Evolutionary conservation across 2,329 filamentous ascomycete species (phyloP).

Genomic region (Apiospora saccharicola): DNA sequence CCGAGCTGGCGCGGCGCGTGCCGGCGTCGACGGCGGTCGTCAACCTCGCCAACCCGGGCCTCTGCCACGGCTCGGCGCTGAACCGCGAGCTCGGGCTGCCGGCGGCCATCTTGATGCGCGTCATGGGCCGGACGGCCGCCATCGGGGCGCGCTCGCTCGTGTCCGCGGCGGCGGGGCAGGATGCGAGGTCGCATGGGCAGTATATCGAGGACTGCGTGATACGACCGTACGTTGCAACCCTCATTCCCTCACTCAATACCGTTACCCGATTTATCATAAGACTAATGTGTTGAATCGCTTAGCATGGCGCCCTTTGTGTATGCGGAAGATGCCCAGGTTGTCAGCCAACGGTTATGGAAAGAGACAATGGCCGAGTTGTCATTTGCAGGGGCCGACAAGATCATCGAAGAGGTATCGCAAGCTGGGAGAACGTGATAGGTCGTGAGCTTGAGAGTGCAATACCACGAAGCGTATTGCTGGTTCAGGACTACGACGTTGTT

Average conservation of each 20-base stretch:
- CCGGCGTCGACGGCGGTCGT: conserved; percentile 27
- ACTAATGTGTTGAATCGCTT: background rate
- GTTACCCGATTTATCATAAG: background rate
- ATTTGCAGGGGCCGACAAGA: conserved; percentile 31
- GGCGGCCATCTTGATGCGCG: background rate
- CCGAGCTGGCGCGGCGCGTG: conserved; percentile 39
- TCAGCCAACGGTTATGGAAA: conserved; percentile 33
- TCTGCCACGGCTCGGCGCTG: conserved; percentile 26
- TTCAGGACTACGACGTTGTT: no score
- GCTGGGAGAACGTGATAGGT: background rate
- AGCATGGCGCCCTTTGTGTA: conserved; percentile 36
- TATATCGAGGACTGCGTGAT: conserved; percentile 32
- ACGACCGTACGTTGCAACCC: conserved; percentile 28
- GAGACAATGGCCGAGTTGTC: conserved; percentile 37
- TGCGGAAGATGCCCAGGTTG: conserved; percentile 28
- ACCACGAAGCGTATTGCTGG: no score
- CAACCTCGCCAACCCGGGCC: conserved; percentile 25
- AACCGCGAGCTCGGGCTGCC: conserved; percentile 2
- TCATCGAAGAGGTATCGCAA: background rate
- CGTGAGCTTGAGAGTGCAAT: no score
- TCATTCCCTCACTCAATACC: no score
- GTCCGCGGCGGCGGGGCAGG: conserved; percentile 30
- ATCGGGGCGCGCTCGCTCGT: conserved; percentile 32
- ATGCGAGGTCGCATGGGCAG: conserved; percentile 32
- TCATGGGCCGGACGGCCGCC: conserved; percentile 26